A percentile compares a stretch with the other conserved stretches of the same genome.
Evolutionary conservation across 768 basidiomycete genomes (phyloP).

Genomic region (Collybia sordida): DNA sequence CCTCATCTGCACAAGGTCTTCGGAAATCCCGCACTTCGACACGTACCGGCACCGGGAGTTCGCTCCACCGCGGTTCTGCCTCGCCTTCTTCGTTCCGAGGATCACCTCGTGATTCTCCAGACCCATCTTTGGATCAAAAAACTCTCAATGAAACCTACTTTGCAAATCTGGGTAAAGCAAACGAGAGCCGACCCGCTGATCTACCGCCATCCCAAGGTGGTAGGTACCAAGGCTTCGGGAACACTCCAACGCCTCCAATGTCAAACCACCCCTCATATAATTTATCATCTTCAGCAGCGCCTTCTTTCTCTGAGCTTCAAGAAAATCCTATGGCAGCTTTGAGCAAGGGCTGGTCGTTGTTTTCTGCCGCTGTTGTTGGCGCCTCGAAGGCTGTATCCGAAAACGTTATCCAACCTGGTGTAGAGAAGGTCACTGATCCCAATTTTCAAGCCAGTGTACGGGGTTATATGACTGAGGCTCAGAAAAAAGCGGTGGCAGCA

Average conservation of each 20-base stretch:
- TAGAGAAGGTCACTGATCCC: conserved; percentile 82
- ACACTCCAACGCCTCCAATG: conserved; percentile 62
- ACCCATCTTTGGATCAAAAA: conserved; percentile 56
- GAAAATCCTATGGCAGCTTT: conserved; percentile 84
- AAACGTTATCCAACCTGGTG: conserved; percentile 87
- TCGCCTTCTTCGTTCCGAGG: conserved; percentile 55
- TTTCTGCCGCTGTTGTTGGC: conserved; percentile 80
- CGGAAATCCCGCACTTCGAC: conserved; percentile 82
- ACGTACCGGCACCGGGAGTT: conserved; percentile 46
- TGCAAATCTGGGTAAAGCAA: conserved; percentile 76
- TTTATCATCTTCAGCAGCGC: conserved; percentile 78
- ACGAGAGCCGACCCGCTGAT: conserved; percentile 73
- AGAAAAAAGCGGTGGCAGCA: conserved; percentile 59
- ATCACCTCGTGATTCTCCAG: conserved; percentile 44
- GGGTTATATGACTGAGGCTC: conserved; percentile 70
- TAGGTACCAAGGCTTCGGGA: conserved; percentile 91
- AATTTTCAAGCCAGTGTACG: conserved; percentile 71
- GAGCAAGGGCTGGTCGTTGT: conserved; percentile 95
- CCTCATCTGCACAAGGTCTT: conserved; percentile 77
- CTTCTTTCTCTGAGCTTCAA: conserved; percentile 78
- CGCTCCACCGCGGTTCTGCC: conserved; percentile 53
- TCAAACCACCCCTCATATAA: conserved; percentile 66
- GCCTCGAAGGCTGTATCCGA: conserved; percentile 80
- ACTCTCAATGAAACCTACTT: conserved; percentile 87
- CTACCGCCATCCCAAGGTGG: conserved; percentile 94